Conservation (phyloP, 2,329 filamentous ascomycete species). For the Calonectria multiphialidica region DNA sequence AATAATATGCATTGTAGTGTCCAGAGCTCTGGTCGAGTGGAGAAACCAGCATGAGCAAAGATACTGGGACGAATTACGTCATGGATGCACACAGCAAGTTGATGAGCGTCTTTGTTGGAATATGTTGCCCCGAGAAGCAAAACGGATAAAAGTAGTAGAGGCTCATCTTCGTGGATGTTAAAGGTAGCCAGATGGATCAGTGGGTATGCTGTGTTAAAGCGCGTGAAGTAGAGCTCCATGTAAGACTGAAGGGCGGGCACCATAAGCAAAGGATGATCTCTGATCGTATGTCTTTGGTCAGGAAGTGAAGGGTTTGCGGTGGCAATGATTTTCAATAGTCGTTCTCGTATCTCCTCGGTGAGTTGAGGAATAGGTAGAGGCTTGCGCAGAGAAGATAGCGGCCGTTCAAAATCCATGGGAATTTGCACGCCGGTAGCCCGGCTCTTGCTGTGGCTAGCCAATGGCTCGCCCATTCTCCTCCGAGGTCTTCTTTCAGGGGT, state of each 20-base stretch:
- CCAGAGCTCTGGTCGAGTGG: constrained; percentile 70
- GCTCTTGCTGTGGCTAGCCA: not conserved
- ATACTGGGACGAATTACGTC: constrained; percentile 70
- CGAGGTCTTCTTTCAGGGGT: constrained; percentile 6
- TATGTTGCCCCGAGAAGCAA: constrained; percentile 73
- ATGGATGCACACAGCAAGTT: constrained; percentile 72
- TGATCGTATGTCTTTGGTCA: constrained; percentile 48
- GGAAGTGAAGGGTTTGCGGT: constrained; percentile 60
- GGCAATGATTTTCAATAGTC: constrained; percentile 64
- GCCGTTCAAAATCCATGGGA: constrained; percentile 43
- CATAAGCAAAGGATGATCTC: constrained; percentile 64
- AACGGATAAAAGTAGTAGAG: constrained; percentile 66
- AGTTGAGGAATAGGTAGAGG: constrained; percentile 45
- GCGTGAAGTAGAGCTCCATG: constrained; percentile 69
- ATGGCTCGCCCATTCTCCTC: constrained; percentile 12
- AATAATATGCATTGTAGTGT: constrained; percentile 71
- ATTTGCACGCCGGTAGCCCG: not conserved
- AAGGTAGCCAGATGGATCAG: constrained; percentile 71
- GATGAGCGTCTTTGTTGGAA: constrained; percentile 67
- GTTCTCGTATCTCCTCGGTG: constrained; percentile 48
- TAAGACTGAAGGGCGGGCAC: constrained; percentile 65
- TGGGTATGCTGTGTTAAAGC: constrained; percentile 72
- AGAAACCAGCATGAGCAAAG: constrained; percentile 69
- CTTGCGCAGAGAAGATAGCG: constrained; percentile 40
- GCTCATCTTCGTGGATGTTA: constrained; percentile 60